Base-by-base conservation (phyloP, 2,329 filamentous ascomycete genomes). In the Lanzia echinophila region DNA sequence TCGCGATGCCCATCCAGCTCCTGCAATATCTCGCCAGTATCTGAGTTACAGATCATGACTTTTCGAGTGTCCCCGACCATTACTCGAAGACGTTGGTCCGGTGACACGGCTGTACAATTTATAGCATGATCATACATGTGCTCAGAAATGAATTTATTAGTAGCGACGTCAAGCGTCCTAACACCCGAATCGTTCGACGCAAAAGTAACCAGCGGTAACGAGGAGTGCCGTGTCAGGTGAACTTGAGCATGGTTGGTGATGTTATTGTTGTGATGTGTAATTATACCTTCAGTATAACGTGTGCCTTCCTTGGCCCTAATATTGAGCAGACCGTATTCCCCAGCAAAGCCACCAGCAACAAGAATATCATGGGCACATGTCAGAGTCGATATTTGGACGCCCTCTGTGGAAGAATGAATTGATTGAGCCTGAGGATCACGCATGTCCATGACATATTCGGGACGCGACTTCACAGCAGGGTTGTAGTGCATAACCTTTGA, bases 31-130 rank as follows among this genome's bases (percentile, higher is more conserved):
- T 77, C 71, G 13, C 86, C 83, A 12, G 78, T 82, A 53, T 88
- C 86, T 11, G 87, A 82, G 57, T 88, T 79, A 13, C 81, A 79
- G 63, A 92, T 86, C 47, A 85, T 71, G 0, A 85, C 81, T 38
- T 86, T 76, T 54, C 75, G 71, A 55, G 77, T 74, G 63, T 92
- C 88, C 45, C 88, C 87, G 0, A 90, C 87, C 58, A 90, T 76
- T 15, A 84, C 81, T 47, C 88, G 83, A 60, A 91, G 73, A 3
- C 87, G 81, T 52, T 81, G 77, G 65, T 90, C 84, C 0, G 87
- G 83, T 1, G 86, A 88, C 1, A 87, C 75, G 1, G 86, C 83
- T 1, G 85, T 81, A 70, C 86, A 89, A 69, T 92, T 92, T 56
- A 90, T 75, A 2, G 86, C 75, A 60, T 79, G 78, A 0, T 75